Percentiles rank a stretch among this genome's conserved stretches.
Conservation (phyloP, 1,284 basidiomycete genomes). For the Ceratobasidium sp. region DNA sequence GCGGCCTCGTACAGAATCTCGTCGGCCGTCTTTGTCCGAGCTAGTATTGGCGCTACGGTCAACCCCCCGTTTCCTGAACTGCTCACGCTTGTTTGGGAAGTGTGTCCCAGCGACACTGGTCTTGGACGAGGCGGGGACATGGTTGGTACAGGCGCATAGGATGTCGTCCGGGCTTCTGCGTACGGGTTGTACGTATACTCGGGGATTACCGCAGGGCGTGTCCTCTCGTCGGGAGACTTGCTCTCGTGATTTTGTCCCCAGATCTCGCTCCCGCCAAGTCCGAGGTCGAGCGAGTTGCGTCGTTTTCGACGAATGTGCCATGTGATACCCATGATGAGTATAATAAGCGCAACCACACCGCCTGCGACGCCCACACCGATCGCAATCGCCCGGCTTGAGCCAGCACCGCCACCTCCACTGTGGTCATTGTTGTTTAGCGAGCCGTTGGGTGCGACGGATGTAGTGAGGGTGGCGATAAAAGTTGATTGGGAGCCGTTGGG, state of each 20-base stretch:
- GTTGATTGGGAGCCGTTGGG: constrained; percentile 34
- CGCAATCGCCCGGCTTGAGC: constrained; percentile 16
- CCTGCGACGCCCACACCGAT: constrained; percentile 41
- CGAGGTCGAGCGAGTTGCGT: not conserved
- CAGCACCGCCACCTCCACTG: constrained; percentile 10
- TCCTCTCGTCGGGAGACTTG: constrained; percentile 1
- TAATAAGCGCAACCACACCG: constrained; percentile 34
- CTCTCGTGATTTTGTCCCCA: constrained; percentile 5
- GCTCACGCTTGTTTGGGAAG: constrained; percentile 19
- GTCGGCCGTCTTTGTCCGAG: constrained; percentile 33
- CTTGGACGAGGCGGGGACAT: constrained; percentile 22
- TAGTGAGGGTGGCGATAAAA: constrained; percentile 4
- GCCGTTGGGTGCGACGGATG: constrained; percentile 31
- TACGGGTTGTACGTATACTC: constrained; percentile 40
- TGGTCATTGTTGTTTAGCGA: constrained; percentile 27
- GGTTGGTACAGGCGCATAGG: constrained; percentile 35
- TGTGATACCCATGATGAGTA: constrained; percentile 39
- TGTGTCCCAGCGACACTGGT: constrained; percentile 14
- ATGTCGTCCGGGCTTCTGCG: constrained; percentile 10
- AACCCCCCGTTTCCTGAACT: not conserved
- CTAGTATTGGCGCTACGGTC: not conserved
- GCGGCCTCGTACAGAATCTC: constrained; percentile 44
- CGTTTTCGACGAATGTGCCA: constrained; percentile 41
- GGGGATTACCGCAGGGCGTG: not conserved
- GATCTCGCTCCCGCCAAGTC: not conserved